Conservation (phyloP, 371 early-diverging fungal species). For the Mucor sp. region DNA sequence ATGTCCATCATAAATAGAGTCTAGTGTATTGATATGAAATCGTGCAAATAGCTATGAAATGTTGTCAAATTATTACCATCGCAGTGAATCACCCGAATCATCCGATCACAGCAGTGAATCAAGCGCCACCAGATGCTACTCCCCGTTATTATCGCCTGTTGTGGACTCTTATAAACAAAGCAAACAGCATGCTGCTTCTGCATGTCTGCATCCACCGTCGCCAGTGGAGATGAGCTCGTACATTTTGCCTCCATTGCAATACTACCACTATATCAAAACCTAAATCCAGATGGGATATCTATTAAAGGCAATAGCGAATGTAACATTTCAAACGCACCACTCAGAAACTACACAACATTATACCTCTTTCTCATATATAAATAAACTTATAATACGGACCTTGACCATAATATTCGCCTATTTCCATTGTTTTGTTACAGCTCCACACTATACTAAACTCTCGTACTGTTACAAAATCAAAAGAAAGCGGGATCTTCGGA, state of each 20-base stretch:
- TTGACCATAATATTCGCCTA: not conserved
- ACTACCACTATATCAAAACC: not conserved
- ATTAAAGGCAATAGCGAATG: slow-evolving; percentile 3
- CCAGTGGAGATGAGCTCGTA: not conserved
- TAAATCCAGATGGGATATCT: not conserved
- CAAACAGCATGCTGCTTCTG: not conserved
- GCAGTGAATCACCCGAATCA: slow-evolving; percentile 16
- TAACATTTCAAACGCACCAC: not conserved
- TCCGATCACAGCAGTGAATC: slow-evolving; percentile 9
- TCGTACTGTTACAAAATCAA: not conserved
- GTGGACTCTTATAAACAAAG: not conserved
- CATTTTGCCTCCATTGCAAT: slow-evolving; percentile 11
- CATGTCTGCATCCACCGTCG: slow-evolving; percentile 13
- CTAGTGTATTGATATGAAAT: not conserved
- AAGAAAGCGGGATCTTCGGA: slow-evolving; percentile 1
- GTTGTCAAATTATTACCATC: slow-evolving; percentile 3
- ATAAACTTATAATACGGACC: not conserved
- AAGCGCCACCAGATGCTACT: not conserved
- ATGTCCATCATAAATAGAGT: not conserved
- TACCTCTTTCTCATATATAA: not conserved
- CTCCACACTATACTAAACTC: not conserved
- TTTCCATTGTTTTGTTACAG: not conserved
- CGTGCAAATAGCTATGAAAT: not conserved
- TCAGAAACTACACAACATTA: not conserved
- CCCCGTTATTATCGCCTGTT: slow-evolving; percentile 8